Conservation (phyloP, 345 rosid species). For the Eucalyptus polybractea region DNA sequence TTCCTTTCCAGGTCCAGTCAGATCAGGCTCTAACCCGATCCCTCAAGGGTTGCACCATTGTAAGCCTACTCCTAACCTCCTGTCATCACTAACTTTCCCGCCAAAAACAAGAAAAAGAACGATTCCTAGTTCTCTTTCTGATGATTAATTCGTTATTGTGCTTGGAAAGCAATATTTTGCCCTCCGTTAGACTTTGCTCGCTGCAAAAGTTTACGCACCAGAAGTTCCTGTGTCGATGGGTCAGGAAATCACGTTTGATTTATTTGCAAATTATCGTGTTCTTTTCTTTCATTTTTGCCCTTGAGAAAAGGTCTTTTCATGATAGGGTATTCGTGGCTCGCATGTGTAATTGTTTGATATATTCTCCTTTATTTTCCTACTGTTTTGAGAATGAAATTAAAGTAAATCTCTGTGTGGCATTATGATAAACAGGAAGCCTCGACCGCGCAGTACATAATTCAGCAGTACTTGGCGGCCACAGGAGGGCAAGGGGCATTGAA, state of each 20-base stretch:
- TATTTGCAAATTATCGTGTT: background rate
- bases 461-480: slow-evolving; percentile 75
- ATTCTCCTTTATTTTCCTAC: background rate
- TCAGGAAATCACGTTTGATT: background rate
- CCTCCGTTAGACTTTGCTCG: background rate
- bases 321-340: background rate
- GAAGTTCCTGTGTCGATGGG: background rate
- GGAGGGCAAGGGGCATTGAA: slow-evolving; percentile 61
- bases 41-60: slow-evolving; percentile 45
- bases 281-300: background rate
- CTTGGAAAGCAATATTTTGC: background rate
- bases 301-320: too few relatives aligned
- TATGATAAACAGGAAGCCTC: slow-evolving; percentile 51
- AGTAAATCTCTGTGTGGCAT: background rate
- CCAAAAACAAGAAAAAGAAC: background rate
- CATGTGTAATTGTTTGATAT: background rate
- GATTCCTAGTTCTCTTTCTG: background rate
- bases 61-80: slow-evolving; percentile 13
- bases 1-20: slow-evolving; percentile 61
- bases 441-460: slow-evolving; percentile 76
- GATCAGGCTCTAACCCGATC: slow-evolving; percentile 29
- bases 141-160: background rate
- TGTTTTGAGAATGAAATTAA: background rate
- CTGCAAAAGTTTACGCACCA: background rate
- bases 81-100: background rate